These are phyloP conservation scores for Cytospora chrysosperma DNA, from an alignment of 2,329 filamentous ascomycete genomes.

Conservation along the genomic window DNA sequence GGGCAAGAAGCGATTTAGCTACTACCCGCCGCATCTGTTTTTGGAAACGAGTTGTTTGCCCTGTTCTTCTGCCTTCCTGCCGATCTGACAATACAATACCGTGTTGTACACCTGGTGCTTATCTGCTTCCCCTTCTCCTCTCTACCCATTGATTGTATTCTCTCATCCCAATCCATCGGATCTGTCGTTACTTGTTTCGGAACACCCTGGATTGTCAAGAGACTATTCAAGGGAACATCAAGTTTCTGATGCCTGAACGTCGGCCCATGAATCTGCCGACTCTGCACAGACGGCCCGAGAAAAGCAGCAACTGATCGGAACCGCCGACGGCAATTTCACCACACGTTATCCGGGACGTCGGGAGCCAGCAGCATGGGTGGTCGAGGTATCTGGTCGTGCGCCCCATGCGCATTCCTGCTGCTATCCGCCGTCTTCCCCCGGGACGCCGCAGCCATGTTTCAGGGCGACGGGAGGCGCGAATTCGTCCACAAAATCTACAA, in stretches of 20 bases:
- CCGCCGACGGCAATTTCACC: neutral
- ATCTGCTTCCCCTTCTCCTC: neutral
- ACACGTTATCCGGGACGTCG: slow-evolving; percentile 1
- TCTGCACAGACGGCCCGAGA: slow-evolving; percentile 1
- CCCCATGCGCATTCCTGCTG: slow-evolving; percentile 29
- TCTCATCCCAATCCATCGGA: neutral
- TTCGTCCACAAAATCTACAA: slow-evolving; percentile 30
- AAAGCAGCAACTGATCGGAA: slow-evolving; percentile 8
- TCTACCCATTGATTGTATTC: neutral
- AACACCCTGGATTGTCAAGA: neutral
- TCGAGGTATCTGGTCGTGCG: slow-evolving; percentile 29
- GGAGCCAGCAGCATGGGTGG: slow-evolving; percentile 5
- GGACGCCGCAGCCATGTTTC: slow-evolving; percentile 29
- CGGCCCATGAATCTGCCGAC: slow-evolving; percentile 12
- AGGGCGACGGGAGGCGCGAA: slow-evolving; percentile 27
- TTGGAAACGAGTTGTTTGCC: slow-evolving; percentile 4
- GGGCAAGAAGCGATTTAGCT: slow-evolving; percentile 7
- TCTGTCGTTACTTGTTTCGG: neutral
- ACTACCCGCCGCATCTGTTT: slow-evolving; percentile 7
- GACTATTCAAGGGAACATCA: too few species aligned
- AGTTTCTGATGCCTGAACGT: neutral
- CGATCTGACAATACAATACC: slow-evolving; percentile 1
- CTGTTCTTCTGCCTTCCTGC: neutral
- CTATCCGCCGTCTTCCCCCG: slow-evolving; percentile 28
- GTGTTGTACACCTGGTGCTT: neutral